These are phyloP conservation scores for Mucor racemosus DNA, from an alignment of 371 early-diverging fungal genomes.

Conservation along the genomic window DNA sequence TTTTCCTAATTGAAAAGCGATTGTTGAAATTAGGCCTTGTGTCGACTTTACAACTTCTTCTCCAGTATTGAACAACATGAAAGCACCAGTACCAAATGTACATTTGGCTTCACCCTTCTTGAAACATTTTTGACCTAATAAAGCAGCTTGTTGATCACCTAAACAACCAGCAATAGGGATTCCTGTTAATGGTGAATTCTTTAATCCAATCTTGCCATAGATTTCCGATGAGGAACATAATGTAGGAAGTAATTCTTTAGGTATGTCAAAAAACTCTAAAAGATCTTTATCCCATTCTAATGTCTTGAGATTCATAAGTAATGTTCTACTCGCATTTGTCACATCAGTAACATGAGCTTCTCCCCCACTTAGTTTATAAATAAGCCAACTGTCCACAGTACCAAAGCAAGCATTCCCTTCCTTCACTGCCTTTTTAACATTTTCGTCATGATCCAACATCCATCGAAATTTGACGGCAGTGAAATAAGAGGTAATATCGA, in stretches of 20 bases:
- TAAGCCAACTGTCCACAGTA: constrained; percentile 91
- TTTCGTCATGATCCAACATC: constrained; percentile 84
- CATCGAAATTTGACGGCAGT: constrained; percentile 91
- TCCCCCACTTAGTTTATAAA: constrained; percentile 75
- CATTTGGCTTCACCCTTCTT: constrained; percentile 76
- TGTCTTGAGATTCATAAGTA: constrained; percentile 88
- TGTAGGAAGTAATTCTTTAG: constrained; percentile 64
- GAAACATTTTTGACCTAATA: constrained; percentile 95
- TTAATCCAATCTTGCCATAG: constrained; percentile 65
- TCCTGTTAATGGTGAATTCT: constrained; percentile 61
- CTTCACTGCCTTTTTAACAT: constrained; percentile 58
- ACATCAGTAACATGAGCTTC: constrained; percentile 89
- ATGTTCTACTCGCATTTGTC: constrained; percentile 94
- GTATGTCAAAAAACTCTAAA: constrained; percentile 55
- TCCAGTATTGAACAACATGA: constrained; percentile 96
- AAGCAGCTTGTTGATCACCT: constrained; percentile 97
- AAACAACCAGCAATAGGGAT: constrained; percentile 86
- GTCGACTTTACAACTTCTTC: constrained; percentile 72
- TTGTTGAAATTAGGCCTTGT: constrained; percentile 90
- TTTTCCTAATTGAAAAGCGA: constrained; percentile 88
- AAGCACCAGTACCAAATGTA: constrained; percentile 96
- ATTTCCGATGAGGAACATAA: constrained; percentile 84
- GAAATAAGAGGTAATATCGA: constrained; percentile 93
- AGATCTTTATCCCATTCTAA: constrained; percentile 81
- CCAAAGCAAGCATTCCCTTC: constrained; percentile 67